Conservation (phyloP, 2,329 filamentous ascomycete species). For the Trematosphaeria pertusa region DNA sequence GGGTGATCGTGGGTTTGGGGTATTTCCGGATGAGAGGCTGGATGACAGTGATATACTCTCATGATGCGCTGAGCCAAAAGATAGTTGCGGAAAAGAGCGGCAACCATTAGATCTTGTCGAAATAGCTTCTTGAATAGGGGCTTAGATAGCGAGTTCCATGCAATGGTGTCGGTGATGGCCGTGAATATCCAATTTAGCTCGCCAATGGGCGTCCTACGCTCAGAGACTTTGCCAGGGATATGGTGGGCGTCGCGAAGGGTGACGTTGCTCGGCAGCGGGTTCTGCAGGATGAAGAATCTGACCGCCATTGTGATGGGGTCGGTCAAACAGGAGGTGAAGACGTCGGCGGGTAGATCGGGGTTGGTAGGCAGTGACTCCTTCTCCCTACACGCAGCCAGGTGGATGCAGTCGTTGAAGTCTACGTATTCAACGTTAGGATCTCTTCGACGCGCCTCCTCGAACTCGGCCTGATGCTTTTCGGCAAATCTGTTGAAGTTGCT, state of each 20-base stretch:
- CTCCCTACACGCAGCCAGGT: constrained; percentile 87
- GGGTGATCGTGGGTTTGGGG: constrained; percentile 95
- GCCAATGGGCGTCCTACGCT: constrained; percentile 89
- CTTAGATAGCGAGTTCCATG: constrained; percentile 92
- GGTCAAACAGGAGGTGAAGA: constrained; percentile 95
- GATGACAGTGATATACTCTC: constrained; percentile 94
- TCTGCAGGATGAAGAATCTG: constrained; percentile 95
- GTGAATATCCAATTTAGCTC: constrained; percentile 99
- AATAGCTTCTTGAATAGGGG: constrained; percentile 96
- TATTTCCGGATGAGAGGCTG: constrained; percentile 88
- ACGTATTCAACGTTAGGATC: constrained; percentile 72
- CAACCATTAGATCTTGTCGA: constrained; percentile 98
- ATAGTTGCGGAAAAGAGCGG: constrained; percentile 94
- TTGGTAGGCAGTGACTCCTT: constrained; percentile 96
- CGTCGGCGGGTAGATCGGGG: constrained; percentile 87
- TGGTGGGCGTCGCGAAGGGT: constrained; percentile 84
- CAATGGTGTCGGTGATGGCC: constrained; percentile 97
- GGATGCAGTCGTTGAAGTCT: constrained; percentile 84
- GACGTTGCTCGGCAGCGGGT: constrained; percentile 72
- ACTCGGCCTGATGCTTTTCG: constrained; percentile 92
- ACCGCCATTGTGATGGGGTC: constrained; percentile 98
- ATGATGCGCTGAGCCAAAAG: constrained; percentile 93
- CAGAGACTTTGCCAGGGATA: constrained; percentile 89
- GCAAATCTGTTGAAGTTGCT: constrained; percentile 94
- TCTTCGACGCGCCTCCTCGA: constrained; percentile 74